These are phyloP conservation scores for Aphanomyces astaci DNA, from an alignment of 352 stramenopile genomes.

Conservation along the genomic window DNA sequence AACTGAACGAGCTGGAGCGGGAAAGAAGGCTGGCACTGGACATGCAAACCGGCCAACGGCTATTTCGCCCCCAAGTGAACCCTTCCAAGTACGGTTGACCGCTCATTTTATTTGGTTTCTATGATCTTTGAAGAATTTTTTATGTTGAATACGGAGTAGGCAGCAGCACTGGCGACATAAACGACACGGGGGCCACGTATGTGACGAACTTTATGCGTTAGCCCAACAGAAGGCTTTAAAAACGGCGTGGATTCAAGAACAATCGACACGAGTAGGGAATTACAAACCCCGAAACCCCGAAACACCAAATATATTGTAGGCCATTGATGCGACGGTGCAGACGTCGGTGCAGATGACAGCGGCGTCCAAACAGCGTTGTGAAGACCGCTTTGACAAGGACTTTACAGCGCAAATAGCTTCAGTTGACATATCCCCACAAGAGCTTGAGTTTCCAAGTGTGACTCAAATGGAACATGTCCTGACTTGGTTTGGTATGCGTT, in stretches of 20 bases:
- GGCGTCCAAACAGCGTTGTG: neutral
- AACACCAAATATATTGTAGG: neutral
- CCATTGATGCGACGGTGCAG: neutral
- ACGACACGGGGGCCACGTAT: neutral
- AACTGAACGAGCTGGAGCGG: neutral
- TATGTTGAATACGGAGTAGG: too few relatives aligned
- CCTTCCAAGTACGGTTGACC: neutral
- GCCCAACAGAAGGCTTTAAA: neutral
- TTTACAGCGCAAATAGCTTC: too few relatives aligned
- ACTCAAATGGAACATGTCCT: neutral
- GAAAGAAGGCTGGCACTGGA: neutral
- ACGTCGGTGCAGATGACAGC: neutral
- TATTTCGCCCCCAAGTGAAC: slow-evolving; percentile 5
- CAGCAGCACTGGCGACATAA: neutral
- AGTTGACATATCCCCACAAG: too few relatives aligned
- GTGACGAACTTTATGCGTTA: neutral
- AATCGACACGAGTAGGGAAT: neutral
- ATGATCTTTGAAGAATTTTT: too few relatives aligned
- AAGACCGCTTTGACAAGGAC: neutral
- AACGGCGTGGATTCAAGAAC: neutral
- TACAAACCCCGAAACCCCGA: neutral
- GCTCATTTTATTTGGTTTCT: too few relatives aligned
- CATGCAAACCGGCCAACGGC: neutral
- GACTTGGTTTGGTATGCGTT: neutral
- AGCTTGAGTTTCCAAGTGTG: too few relatives aligned